phyloP scores from a whole-genome alignment of 352 stramenopile species.

The Phytopythium kandeliae region DNA sequence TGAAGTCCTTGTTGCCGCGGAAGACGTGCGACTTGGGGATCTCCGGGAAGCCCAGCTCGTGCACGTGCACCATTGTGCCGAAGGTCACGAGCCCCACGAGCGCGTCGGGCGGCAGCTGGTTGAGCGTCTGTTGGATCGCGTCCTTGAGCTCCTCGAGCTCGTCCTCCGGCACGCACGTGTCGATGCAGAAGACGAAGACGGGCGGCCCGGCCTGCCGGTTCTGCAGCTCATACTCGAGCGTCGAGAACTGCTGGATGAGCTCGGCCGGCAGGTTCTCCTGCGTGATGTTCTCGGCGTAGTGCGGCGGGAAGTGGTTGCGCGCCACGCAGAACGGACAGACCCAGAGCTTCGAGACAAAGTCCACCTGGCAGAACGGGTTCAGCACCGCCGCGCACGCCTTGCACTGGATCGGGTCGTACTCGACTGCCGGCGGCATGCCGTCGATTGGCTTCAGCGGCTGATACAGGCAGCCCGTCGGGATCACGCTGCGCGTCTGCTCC shows the following conservation, averaged over 20 bases:
- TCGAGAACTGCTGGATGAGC: slow-evolving; percentile 99
- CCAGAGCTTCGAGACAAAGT: slow-evolving; percentile 99
- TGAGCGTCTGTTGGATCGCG: slow-evolving; percentile 97
- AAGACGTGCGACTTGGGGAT: slow-evolving; percentile 98
- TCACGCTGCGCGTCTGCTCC: slow-evolving; percentile 97
- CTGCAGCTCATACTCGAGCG: slow-evolving; percentile 98
- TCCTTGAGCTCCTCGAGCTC: slow-evolving; percentile 98
- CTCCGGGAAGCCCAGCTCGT: slow-evolving; percentile 96
- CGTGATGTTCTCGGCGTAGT: slow-evolving; percentile 95
- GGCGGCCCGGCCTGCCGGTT: slow-evolving; percentile 90
- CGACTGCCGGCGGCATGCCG: slow-evolving; percentile 87
- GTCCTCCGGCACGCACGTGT: slow-evolving; percentile 96
- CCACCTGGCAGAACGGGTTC: slow-evolving; percentile 98
- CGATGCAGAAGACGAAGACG: slow-evolving; percentile 98
- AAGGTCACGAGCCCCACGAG: slow-evolving; percentile 99
- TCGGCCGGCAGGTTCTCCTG: slow-evolving; percentile 98
- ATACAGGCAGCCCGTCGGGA: slow-evolving; percentile 92
- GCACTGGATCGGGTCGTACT: slow-evolving; percentile 99
- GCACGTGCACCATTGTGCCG: slow-evolving; percentile 98
- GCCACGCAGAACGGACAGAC: slow-evolving; percentile 98
- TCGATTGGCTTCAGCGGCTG: slow-evolving; percentile 98
- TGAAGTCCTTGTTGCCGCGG: slow-evolving; percentile 98
- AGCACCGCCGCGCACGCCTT: slow-evolving; percentile 96
- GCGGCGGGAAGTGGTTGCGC: slow-evolving; percentile 97
- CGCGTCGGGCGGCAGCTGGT: slow-evolving; percentile 96